Evolutionary conservation across 116 monocot genomes (phyloP).

Genomic region (Posidonia oceanica): DNA sequence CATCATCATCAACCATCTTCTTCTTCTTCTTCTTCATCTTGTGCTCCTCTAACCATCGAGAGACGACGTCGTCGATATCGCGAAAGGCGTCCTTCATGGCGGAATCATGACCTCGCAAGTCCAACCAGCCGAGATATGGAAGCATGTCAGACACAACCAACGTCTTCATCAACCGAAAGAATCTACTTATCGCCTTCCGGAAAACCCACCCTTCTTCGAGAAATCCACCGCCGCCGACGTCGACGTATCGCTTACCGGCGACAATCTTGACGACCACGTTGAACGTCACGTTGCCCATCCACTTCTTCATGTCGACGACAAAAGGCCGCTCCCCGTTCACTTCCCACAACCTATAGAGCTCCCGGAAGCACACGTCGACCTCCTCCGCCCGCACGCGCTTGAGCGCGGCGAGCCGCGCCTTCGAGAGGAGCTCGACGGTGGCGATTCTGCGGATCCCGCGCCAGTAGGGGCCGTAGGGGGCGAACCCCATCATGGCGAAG

Average conservation of each 20-base stretch:
- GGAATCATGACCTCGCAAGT: conserved; percentile 10
- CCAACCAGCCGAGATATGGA: conserved; percentile 18
- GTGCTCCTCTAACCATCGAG: conserved; percentile 26
- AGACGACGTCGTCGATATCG: conserved; percentile 16
- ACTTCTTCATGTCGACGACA: conserved; percentile 25
- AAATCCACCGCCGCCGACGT: conserved; percentile 3
- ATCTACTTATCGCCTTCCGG: conserved; percentile 9
- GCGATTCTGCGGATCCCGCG: conserved; percentile 19
- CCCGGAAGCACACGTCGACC: conserved; percentile 4
- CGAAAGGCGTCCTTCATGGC: conserved; percentile 19
- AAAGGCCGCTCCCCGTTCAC: background rate
- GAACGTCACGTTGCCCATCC: conserved; percentile 16
- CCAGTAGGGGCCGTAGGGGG: conserved; percentile 30
- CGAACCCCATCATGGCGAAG: conserved; percentile 21
- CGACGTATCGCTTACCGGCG: conserved; percentile 20
- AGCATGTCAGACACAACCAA: conserved; percentile 26
- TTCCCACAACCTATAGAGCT: conserved; percentile 4
- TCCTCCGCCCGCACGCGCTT: conserved; percentile 8
- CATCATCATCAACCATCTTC: background rate
- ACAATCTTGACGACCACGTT: conserved; percentile 24
- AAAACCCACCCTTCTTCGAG: conserved; percentile 23
- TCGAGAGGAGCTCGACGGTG: conserved; percentile 24
- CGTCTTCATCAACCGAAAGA: conserved; percentile 7
- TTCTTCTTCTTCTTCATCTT: conserved; percentile 19
- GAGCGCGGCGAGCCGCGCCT: conserved; percentile 10